Conservation (phyloP, 805 yeast genomes). For the Wickerhamomyces bovis region DNA sequence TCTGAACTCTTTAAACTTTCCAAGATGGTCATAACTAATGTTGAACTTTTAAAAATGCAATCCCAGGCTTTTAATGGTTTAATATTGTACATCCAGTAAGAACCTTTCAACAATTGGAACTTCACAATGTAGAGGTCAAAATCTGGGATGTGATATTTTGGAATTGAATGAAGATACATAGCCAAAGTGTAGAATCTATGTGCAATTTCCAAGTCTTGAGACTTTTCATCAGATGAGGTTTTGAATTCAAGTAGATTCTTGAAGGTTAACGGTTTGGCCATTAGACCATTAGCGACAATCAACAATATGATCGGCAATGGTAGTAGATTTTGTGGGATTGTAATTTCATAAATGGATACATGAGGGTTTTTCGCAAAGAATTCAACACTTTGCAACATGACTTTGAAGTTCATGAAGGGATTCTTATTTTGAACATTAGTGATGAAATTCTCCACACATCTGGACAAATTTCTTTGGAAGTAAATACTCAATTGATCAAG, state of each 20-base stretch:
- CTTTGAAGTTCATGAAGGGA: conserved; percentile 13
- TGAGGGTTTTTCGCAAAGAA: conserved; percentile 2
- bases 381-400: conserved; percentile 8
- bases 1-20: conserved; percentile 17
- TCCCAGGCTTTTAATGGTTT: conserved; percentile 22
- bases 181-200: conserved; percentile 11
- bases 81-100: conserved; percentile 21
- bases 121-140: conserved; percentile 15
- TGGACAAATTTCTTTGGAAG: conserved; percentile 5
- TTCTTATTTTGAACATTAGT: conserved; percentile 17
- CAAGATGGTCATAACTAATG: conserved; percentile 15
- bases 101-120: conserved; percentile 11
- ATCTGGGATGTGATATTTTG: conserved; percentile 10
- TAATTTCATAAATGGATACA: conserved; percentile 6
- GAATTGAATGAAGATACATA: conserved; percentile 6
- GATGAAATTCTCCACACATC: conserved; percentile 11
- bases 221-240: conserved; percentile 12
- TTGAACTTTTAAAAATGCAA: conserved; percentile 15
- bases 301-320: conserved; percentile 13
- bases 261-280: conserved; percentile 17
- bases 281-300: conserved; percentile 11
- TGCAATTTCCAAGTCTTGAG: conserved; percentile 3
- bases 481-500: conserved; percentile 4
- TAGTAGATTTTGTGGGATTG: conserved; percentile 7
- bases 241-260: conserved; percentile 8